Base-by-base conservation (phyloP, 2,329 filamentous ascomycete species). In the Clonostachys solani region DNA sequence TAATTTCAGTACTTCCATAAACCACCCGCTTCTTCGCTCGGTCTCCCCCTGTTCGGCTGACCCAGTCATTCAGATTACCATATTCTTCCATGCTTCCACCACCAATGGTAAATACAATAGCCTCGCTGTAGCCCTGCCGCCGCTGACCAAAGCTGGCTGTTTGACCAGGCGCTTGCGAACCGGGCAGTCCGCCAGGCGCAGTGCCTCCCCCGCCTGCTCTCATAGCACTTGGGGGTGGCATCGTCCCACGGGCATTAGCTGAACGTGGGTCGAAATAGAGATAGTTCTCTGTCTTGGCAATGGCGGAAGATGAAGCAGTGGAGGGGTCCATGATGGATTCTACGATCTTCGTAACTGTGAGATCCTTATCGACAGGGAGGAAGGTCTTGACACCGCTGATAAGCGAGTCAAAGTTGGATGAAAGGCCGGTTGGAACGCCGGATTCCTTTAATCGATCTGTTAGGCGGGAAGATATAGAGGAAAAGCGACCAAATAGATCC, bases 71-170 rank as follows among this genome's bases (percentile, higher is more conserved):
- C 63, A 99, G 65, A 66, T 99, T 99, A 17, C 92, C 92, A 63
- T 97, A 99, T 65, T 99, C 94, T 57, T 99, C 94, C 89, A 99
- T 97, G 63, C 91, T 96, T 40, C 94, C 94, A 42, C 95, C 94
- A 5, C 94, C 94, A 4, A 95, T 90, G 0, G 89, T 92, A 62
- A 96, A 96, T n/a, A 96, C 89, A 47, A 96, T 86, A 2, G 90
- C 89, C 60, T 96, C 92, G 43, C 83, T 88, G 66, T 92, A 96
- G 0, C 89, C 91, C 60, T 96, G 92, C 47, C 92, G 76, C 50
- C 91, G 74, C 67, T 97, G 92, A 2, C 92, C 94, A 65, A 97
- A 97, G 47, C 83, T 95, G 7, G 91, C 92, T 34, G 81, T 78
- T 19, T 86, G 89, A 5, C 90, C 90, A 1, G 74, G 65, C 0